A percentile compares a stretch with the other conserved stretches of the same genome.
Conservation (phyloP, 352 stramenopile species). For the Pythium aristosporum region DNA sequence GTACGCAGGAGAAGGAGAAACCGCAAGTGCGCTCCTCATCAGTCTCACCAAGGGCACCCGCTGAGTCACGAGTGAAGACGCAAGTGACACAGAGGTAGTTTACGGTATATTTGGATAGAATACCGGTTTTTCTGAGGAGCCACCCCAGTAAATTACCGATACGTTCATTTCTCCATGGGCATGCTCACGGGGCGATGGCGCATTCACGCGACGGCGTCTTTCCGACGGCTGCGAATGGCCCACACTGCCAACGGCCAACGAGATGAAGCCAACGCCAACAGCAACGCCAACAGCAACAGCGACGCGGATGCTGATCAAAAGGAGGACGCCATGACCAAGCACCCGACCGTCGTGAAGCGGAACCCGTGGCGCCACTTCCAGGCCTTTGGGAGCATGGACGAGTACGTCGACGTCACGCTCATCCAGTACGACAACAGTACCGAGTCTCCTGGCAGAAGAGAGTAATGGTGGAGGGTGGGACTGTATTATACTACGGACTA, state of each 20-base stretch:
- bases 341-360: neutral
- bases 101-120: neutral
- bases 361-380: conserved; percentile 59
- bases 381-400: conserved; percentile 63
- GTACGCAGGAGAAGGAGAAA: neutral
- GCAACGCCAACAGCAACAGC: neutral
- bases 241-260: neutral
- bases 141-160: too few relatives aligned
- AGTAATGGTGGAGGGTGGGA: neutral
- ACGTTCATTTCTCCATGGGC: too few relatives aligned
- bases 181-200: neutral
- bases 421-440: conserved; percentile 56
- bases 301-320: neutral
- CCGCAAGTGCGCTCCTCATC: neutral
- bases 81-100: conserved; percentile 4
- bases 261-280: neutral
- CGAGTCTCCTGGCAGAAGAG: neutral
- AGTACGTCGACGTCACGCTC: conserved; percentile 68
- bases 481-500: conserved; percentile 27
- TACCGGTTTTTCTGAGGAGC: neutral
- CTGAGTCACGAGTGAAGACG: conserved; percentile 7
- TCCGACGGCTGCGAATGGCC: neutral
- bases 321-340: too few relatives aligned
- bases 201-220: neutral
- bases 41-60: too few relatives aligned